These are phyloP conservation scores for Raffaelea ambrosiae DNA, from an alignment of 2,329 filamentous ascomycete genomes.

Conservation along the genomic window DNA sequence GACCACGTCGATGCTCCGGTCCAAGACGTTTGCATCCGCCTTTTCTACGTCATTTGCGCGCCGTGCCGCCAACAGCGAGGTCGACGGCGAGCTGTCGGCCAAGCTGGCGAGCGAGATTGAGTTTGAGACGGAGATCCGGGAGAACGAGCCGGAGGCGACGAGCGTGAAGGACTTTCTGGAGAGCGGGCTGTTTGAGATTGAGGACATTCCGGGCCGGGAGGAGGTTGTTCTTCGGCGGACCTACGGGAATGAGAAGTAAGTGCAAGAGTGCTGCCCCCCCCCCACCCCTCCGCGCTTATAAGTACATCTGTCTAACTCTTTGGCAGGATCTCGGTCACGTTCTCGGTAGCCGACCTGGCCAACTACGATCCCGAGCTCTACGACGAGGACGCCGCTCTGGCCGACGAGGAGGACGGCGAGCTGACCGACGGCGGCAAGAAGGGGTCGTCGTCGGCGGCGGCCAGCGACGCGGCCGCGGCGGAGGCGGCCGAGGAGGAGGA, in stretches of 20 bases:
- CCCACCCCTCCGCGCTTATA: too few species aligned
- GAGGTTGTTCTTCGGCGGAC: conserved; percentile 77
- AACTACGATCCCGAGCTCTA: conserved; percentile 52
- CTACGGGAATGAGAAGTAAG: conserved; percentile 82
- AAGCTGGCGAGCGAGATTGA: conserved; percentile 81
- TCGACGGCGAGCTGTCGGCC: conserved; percentile 70
- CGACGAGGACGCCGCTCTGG: conserved; percentile 45
- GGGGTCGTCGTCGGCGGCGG: conserved; percentile 44
- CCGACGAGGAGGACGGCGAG: conserved; percentile 40
- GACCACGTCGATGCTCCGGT: too few species aligned
- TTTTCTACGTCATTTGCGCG: conserved; percentile 42
- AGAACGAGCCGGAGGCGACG: conserved; percentile 61
- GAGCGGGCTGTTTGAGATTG: conserved; percentile 73
- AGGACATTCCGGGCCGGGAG: conserved; percentile 77
- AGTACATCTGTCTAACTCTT: neutral
- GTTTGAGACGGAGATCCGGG: conserved; percentile 75
- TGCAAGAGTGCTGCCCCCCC: neutral
- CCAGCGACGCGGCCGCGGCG: conserved; percentile 40
- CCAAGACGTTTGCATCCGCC: conserved; percentile 27
- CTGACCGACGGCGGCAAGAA: conserved; percentile 36
- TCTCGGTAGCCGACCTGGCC: conserved; percentile 78
- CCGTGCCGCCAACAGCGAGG: conserved; percentile 32
- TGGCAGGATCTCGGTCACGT: conserved; percentile 60
- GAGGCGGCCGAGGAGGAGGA: conserved; percentile 40
- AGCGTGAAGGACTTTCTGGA: conserved; percentile 83